Conservation (phyloP, 2,329 filamentous ascomycete genomes). For the Fusarium chaquense region DNA sequence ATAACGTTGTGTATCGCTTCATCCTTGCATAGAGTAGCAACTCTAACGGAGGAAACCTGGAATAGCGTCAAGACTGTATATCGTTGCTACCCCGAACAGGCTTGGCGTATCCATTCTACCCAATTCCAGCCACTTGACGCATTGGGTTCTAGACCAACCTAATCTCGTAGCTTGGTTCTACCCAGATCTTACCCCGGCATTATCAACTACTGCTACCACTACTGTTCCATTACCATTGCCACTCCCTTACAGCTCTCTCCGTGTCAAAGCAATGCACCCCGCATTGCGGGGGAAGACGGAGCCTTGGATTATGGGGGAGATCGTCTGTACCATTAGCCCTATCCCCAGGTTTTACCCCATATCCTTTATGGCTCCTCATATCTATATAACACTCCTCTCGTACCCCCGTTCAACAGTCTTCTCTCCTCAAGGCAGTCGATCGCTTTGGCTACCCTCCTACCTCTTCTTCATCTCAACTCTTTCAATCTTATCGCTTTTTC, state of each 20-base stretch:
- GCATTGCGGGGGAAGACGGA: slow-evolving; percentile 29
- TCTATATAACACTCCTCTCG: slow-evolving; percentile 26
- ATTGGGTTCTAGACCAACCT: slow-evolving; percentile 32
- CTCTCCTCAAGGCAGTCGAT: slow-evolving; percentile 33
- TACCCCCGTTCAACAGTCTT: background rate
- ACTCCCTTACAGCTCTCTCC: background rate
- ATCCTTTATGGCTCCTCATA: background rate
- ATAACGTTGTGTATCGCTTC: background rate
- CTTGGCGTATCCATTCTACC: slow-evolving; percentile 1
- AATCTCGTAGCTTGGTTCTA: slow-evolving; percentile 25
- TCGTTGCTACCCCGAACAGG: slow-evolving; percentile 8
- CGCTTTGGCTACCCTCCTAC: slow-evolving; percentile 23
- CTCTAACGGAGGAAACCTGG: background rate
- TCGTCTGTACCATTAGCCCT: background rate
- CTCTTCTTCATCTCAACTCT: background rate
- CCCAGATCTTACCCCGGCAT: slow-evolving; percentile 9
- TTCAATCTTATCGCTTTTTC: background rate
- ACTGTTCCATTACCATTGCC: background rate
- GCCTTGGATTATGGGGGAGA: slow-evolving; percentile 1
- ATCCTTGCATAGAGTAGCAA: background rate
- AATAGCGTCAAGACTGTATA: background rate
- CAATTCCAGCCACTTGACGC: background rate
- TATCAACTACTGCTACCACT: slow-evolving; percentile 4
- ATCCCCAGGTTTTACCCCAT: slow-evolving; percentile 12
- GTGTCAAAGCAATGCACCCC: slow-evolving; percentile 26